phyloP scores from a whole-genome alignment of 2,329 filamentous ascomycete genomes.

The Rutstroemia sp. region DNA sequence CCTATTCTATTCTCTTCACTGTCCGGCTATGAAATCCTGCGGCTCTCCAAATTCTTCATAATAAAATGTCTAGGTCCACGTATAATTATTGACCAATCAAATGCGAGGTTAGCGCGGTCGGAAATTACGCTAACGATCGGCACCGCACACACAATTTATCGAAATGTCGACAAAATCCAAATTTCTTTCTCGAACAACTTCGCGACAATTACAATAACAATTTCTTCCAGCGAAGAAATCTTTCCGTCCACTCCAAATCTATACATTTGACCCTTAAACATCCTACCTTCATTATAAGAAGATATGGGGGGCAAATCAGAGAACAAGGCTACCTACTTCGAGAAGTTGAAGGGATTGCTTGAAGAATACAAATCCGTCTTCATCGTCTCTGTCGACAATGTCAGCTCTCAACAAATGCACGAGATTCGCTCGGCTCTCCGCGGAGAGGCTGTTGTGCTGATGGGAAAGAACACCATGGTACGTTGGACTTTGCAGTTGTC shows the following conservation, averaged over 20 bases:
- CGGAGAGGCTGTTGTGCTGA: conserved; percentile 87
- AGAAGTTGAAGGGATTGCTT: conserved; percentile 97
- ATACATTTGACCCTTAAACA: conserved; percentile 78
- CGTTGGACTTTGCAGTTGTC: background rate
- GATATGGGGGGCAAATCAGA: conserved; percentile 96
- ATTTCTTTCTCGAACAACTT: background rate
- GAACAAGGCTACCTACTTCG: conserved; percentile 97
- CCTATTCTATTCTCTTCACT: too few species aligned
- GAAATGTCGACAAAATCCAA: background rate
- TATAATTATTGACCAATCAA: background rate
- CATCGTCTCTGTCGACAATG: conserved; percentile 98
- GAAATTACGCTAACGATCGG: conserved; percentile 1
- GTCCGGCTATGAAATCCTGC: too few species aligned
- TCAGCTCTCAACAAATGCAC: conserved; percentile 99
- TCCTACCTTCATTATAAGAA: conserved; percentile 95
- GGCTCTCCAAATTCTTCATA: too few species aligned
- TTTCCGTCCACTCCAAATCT: conserved; percentile 17
- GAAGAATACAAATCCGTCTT: conserved; percentile 97
- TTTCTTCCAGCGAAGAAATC: conserved; percentile 8
- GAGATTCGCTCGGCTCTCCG: conserved; percentile 94
- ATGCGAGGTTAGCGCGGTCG: background rate
- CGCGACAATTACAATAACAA: conserved; percentile 5
- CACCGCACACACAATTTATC: conserved; percentile 11
- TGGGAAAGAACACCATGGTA: conserved; percentile 99
- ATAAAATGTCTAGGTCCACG: too few species aligned